These are phyloP conservation scores for Tulasnella sp. DNA, from an alignment of 768 basidiomycete genomes.

Conservation along the genomic window DNA sequence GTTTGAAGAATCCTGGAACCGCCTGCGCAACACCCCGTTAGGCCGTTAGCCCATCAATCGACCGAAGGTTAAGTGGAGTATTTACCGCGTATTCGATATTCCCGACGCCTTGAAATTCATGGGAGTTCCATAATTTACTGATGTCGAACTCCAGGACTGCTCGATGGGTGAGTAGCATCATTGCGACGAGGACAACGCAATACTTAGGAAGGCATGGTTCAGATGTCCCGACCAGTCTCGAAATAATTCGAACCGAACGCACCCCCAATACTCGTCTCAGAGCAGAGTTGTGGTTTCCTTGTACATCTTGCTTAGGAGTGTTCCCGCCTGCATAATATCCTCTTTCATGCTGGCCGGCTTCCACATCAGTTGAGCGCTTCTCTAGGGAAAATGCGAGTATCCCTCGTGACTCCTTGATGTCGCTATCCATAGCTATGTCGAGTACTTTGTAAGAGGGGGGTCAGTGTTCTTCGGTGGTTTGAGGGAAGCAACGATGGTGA, in stretches of 20 bases:
- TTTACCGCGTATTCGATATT: not conserved
- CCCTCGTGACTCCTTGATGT: not conserved
- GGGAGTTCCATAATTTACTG: not conserved
- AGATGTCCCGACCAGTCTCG: not conserved
- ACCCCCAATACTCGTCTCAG: not conserved
- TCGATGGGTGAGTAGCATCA: not conserved
- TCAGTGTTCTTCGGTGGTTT: not conserved
- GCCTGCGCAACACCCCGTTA: conserved; percentile 30
- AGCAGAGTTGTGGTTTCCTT: not conserved
- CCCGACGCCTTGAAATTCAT: not conserved
- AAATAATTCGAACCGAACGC: not conserved
- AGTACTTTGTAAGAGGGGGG: not conserved
- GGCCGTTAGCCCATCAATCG: no score
- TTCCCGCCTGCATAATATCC: not conserved
- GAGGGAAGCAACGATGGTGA: not conserved
- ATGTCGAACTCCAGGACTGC: not conserved
- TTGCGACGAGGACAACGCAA: not conserved
- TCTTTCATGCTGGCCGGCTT: not conserved
- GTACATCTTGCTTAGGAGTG: not conserved
- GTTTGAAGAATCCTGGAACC: conserved; percentile 44
- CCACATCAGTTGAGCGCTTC: not conserved
- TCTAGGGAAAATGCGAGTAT: not conserved
- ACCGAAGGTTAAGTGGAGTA: not conserved
- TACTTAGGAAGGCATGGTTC: not conserved
- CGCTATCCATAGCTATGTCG: not conserved